These are phyloP conservation scores for Gryganskiella cystojenkinii DNA, from an alignment of 192 early-diverging fungal genomes.

Conservation along the genomic window DNA sequence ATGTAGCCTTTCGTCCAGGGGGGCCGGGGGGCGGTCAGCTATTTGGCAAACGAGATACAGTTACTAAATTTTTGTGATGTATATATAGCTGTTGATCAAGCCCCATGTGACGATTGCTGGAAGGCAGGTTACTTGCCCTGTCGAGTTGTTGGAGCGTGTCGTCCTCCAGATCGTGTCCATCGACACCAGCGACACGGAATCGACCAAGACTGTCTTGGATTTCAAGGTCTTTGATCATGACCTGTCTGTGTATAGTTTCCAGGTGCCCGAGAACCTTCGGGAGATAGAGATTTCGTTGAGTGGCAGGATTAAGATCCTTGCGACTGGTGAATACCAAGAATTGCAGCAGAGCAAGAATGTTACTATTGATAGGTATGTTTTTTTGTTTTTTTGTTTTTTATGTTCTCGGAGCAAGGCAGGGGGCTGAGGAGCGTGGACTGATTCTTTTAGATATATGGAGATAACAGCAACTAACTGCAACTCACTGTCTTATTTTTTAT, in stretches of 20 bases:
- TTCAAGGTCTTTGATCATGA: constrained; percentile 22
- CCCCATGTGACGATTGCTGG: constrained; percentile 1
- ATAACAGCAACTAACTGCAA: no score
- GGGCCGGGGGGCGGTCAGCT: no score
- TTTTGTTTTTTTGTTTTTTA: background rate
- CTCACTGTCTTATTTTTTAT: no score
- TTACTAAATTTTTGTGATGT: background rate
- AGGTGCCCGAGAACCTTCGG: constrained; percentile 48
- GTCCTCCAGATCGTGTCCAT: constrained; percentile 20
- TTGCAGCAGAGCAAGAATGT: background rate
- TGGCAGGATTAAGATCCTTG: constrained; percentile 46
- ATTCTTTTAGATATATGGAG: no score
- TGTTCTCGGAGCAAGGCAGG: background rate
- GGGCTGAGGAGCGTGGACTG: background rate
- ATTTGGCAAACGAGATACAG: background rate
- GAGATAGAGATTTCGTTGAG: constrained; percentile 17
- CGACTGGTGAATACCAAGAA: constrained; percentile 22
- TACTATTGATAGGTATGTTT: constrained; percentile 15
- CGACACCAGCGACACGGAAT: constrained; percentile 22
- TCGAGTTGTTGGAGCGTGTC: constrained; percentile 53
- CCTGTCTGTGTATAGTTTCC: constrained; percentile 39
- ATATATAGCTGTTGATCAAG: constrained; percentile 34
- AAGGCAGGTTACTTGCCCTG: constrained; percentile 18
- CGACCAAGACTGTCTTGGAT: constrained; percentile 16
- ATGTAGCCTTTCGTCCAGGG: no score